These are phyloP conservation scores for Kuraishia capsulata DNA, from an alignment of 805 yeast species.

Conservation along the genomic window DNA sequence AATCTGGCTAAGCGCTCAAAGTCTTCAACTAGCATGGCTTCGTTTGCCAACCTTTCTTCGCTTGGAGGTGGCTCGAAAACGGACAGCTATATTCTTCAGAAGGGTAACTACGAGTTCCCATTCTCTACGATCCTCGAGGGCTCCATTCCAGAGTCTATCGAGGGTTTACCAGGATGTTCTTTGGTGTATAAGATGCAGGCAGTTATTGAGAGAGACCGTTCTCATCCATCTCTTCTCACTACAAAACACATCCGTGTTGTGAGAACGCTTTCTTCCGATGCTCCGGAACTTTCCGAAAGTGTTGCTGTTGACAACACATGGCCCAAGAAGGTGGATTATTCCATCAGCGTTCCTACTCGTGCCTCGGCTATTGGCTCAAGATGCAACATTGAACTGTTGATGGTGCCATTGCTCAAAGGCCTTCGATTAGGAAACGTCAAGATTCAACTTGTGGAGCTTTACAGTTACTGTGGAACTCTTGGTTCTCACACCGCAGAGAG, in stretches of 20 bases:
- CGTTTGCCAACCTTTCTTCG: constrained; percentile 9
- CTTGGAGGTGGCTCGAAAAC: constrained; percentile 6
- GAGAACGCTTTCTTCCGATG: constrained; percentile 80
- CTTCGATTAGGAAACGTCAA: constrained; percentile 67
- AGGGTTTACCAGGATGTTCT: constrained; percentile 78
- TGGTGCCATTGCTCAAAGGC: constrained; percentile 80
- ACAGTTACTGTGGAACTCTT: constrained; percentile 42
- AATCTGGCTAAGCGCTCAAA: constrained; percentile 24
- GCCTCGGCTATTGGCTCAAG: constrained; percentile 87
- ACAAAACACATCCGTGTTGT: constrained; percentile 72
- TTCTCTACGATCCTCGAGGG: constrained; percentile 84
- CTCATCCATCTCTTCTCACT: constrained; percentile 52
- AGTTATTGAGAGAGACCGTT: constrained; percentile 73
- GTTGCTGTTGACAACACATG: constrained; percentile 91
- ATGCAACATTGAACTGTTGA: constrained; percentile 55
- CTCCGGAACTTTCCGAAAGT: constrained; percentile 82
- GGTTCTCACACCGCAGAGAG: constrained; percentile 61
- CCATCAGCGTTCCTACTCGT: constrained; percentile 76
- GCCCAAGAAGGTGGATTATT: constrained; percentile 90
- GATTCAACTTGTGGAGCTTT: constrained; percentile 59
- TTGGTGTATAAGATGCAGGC: constrained; percentile 70
- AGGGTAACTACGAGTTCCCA: constrained; percentile 87
- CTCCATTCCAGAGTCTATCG: constrained; percentile 75
- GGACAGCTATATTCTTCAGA: constrained; percentile 35
- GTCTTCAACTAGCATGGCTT: constrained; percentile 21